A percentile compares a stretch with the other conserved stretches of the same genome.
phyloP scores from a whole-genome alignment of 331 rosid genomes.

The Arachis monticola region DNA sequence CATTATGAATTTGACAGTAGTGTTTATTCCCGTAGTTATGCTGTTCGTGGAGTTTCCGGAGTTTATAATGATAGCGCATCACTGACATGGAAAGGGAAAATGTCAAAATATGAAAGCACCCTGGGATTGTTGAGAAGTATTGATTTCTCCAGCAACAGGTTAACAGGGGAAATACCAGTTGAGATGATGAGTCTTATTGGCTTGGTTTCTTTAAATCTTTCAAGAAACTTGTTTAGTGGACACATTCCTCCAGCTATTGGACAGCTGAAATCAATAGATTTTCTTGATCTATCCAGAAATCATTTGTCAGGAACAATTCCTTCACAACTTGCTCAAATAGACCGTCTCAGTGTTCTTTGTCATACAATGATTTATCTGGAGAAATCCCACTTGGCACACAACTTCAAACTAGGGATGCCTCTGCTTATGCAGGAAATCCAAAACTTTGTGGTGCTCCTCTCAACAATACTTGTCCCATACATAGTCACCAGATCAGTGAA shows the following conservation, averaged over 20 bases:
- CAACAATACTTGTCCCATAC: neutral
- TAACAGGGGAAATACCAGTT: neutral
- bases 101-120: neutral
- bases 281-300: conserved; percentile 20
- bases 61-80: conserved; percentile 6
- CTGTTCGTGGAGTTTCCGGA: no score
- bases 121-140: neutral
- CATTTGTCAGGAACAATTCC: conserved; percentile 7
- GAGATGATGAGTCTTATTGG: neutral
- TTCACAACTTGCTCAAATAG: neutral
- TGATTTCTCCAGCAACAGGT: conserved; percentile 30
- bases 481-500: neutral
- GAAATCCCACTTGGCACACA: conserved; percentile 7
- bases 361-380: neutral
- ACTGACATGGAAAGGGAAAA: conserved; percentile 29
- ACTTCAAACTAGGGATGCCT: conserved; percentile 3
- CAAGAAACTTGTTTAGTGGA: no score
- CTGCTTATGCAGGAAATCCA: neutral
- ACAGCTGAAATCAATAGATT: neutral
- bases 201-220: neutral
- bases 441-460: conserved; percentile 13
- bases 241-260: neutral
- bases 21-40: no score
- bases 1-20: neutral
- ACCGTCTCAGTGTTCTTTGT: neutral